phyloP scores from a whole-genome alignment of 2,329 filamentous ascomycete species.

The Cordyceps cateniannulata region DNA sequence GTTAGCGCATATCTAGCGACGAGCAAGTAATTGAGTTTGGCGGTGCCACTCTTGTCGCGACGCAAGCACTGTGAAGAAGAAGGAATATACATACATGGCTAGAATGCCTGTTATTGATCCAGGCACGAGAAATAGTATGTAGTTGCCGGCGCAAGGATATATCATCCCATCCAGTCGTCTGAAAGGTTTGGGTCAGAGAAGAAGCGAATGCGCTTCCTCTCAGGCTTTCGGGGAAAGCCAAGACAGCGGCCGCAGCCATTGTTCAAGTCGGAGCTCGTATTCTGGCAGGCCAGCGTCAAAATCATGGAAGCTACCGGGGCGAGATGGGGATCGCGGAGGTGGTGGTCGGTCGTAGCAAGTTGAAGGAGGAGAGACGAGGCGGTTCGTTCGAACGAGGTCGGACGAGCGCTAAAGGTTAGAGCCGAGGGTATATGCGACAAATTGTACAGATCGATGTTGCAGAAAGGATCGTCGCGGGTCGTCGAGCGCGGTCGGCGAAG shows the following conservation, averaged over 20 bases:
- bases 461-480: not conserved
- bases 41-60: not conserved
- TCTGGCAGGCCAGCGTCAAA: conserved; percentile 35
- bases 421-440: not conserved
- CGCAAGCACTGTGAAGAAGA: not conserved
- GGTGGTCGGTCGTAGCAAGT: not conserved
- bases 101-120: conserved; percentile 23
- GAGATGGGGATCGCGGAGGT: conserved; percentile 4
- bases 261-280: conserved; percentile 40
- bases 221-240: conserved; percentile 36
- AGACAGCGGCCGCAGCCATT: conserved; percentile 49
- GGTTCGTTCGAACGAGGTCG: not conserved
- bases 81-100: conserved; percentile 9
- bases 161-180: conserved; percentile 32
- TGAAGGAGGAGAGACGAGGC: not conserved
- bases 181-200: conserved; percentile 27
- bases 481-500: not conserved
- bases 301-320: conserved; percentile 44
- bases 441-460: not conserved
- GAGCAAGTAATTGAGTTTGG: not conserved
- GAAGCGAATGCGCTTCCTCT: conserved; percentile 34
- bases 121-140: conserved; percentile 33
- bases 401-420: not conserved
- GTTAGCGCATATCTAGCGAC: not conserved
- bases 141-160: conserved; percentile 28